phyloP scores from a whole-genome alignment of 257 asterid species.

The Petunia axillaris region DNA sequence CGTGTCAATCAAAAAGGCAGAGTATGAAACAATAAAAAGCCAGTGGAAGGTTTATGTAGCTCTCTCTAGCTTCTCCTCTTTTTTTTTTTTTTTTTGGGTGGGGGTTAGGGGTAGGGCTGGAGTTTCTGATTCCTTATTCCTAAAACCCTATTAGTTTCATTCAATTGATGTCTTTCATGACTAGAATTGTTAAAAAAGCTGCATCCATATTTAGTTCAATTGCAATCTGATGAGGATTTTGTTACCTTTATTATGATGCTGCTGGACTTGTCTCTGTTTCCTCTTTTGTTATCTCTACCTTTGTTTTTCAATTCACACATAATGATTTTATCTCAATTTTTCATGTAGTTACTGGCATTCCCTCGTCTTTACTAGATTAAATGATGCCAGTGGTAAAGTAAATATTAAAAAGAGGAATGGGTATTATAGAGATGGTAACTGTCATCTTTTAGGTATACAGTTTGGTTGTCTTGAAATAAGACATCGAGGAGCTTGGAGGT shows the following conservation, averaged over 20 bases:
- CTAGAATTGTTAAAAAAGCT: neutral
- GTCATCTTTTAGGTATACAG: neutral
- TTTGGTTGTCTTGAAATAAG: neutral
- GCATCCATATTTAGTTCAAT: constrained; percentile 12
- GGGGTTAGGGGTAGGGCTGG: neutral
- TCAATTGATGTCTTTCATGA: constrained; percentile 26
- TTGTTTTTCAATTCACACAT: neutral
- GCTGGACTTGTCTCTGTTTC: constrained; percentile 7
- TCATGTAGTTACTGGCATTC: neutral
- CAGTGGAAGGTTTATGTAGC: constrained; percentile 88
- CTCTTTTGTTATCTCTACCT: neutral
- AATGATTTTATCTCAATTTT: constrained; percentile 13
- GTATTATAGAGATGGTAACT: neutral
- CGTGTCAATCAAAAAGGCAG: constrained; percentile 65
- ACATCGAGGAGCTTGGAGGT: neutral
- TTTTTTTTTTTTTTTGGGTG: neutral
- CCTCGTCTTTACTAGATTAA: constrained; percentile 9
- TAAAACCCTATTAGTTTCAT: neutral
- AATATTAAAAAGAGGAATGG: neutral
- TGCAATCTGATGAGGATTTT: constrained; percentile 23
- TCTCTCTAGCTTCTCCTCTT: constrained; percentile 4
- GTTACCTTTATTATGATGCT: neutral
- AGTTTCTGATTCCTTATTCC: neutral
- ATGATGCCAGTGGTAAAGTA: neutral
- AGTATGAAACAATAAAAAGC: constrained; percentile 78